phyloP scores from a whole-genome alignment of 1,284 basidiomycete species.

The Xerocomus minutiporus region DNA sequence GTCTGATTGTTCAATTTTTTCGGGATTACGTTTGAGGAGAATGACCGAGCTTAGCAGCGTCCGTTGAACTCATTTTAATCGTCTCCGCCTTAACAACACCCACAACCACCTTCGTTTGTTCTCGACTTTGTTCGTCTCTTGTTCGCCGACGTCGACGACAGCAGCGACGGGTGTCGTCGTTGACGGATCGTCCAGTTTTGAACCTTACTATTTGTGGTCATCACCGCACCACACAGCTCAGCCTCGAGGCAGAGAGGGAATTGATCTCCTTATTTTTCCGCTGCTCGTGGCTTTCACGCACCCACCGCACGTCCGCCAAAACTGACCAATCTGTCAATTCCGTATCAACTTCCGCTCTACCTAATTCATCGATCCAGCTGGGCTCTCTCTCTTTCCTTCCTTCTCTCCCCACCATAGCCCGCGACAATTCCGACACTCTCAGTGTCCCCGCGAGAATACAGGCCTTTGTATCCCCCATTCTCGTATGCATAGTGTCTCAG shows the following conservation, averaged over 20 bases:
- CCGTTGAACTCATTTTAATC: constrained; percentile 5
- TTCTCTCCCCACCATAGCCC: constrained; percentile 18
- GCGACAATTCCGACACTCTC: constrained; percentile 22
- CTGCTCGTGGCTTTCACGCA: constrained; percentile 36
- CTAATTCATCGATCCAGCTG: constrained; percentile 31
- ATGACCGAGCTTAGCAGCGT: neutral
- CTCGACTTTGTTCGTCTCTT: constrained; percentile 1
- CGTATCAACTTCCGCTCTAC: constrained; percentile 27
- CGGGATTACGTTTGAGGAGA: constrained; percentile 15
- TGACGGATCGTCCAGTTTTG: constrained; percentile 15
- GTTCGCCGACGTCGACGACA: constrained; percentile 9
- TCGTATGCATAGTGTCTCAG: constrained; percentile 41
- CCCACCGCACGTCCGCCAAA: constrained; percentile 33
- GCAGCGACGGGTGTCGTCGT: constrained; percentile 5
- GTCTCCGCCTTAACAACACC: constrained; percentile 27
- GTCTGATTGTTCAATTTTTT: neutral
- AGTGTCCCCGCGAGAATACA: constrained; percentile 23
- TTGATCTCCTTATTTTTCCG: constrained; percentile 32
- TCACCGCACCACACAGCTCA: constrained; percentile 15
- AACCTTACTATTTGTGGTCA: constrained; percentile 25
- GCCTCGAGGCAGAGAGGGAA: constrained; percentile 28
- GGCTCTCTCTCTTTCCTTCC: constrained; percentile 27
- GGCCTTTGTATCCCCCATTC: constrained; percentile 9
- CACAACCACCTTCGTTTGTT: constrained; percentile 15
- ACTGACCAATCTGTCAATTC: constrained; percentile 29